phyloP scores from a whole-genome alignment of 2,329 filamentous ascomycete species.

The Chaetothyriales sp. region DNA sequence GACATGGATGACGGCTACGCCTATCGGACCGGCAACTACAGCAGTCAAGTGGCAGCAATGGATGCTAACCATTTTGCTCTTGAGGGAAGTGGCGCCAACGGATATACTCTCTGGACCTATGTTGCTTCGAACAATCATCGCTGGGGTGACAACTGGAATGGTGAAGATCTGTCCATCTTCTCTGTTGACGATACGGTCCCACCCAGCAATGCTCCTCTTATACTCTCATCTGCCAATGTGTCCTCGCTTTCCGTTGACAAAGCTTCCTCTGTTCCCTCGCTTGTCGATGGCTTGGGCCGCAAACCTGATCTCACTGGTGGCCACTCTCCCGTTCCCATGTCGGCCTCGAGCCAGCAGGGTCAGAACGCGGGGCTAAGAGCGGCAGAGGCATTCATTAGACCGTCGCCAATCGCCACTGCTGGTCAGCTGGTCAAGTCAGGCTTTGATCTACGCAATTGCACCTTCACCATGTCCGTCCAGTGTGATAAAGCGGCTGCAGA shows the following conservation, averaged over 20 bases:
- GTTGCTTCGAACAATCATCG: conserved; percentile 69
- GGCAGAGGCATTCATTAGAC: conserved; percentile 83
- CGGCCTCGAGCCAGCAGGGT: conserved; percentile 23
- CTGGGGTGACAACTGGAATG: conserved; percentile 92
- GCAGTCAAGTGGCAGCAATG: conserved; percentile 78
- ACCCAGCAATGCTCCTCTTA: conserved; percentile 20
- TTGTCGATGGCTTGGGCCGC: conserved; percentile 36
- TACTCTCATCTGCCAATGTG: conserved; percentile 23
- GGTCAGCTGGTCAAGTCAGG: conserved; percentile 57
- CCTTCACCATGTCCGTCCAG: conserved; percentile 57
- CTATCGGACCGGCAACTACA: conserved; percentile 90
- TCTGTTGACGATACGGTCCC: conserved; percentile 62
- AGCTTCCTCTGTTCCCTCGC: conserved; percentile 32
- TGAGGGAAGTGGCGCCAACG: conserved; percentile 68
- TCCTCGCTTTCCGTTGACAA: conserved; percentile 25
- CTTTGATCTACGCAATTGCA: conserved; percentile 68
- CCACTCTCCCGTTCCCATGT: conserved; percentile 7
- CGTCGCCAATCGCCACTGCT: conserved; percentile 59
- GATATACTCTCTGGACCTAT: conserved; percentile 84
- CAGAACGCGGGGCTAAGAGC: conserved; percentile 63
- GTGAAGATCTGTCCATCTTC: conserved; percentile 84
- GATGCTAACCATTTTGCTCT: conserved; percentile 92
- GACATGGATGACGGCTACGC: conserved; percentile 97
- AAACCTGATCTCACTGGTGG: conserved; percentile 61
- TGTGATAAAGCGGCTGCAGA: conserved; percentile 46